A percentile compares a stretch with the other conserved stretches of the same genome.
phyloP scores from a whole-genome alignment of 805 yeast genomes.

The Saccharomycopsis sp. region DNA sequence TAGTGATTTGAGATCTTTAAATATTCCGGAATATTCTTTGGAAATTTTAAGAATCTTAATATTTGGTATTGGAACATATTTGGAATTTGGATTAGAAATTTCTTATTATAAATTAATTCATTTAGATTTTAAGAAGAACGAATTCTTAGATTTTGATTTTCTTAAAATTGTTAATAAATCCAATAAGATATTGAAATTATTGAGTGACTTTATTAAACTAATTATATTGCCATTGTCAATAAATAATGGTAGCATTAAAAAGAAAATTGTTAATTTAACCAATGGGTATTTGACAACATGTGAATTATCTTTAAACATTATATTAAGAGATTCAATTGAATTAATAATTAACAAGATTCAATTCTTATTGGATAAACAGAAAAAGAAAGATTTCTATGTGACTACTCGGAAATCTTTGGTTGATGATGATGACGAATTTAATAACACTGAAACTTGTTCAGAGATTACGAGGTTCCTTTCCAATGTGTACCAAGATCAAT shows the following conservation, averaged over 20 bases:
- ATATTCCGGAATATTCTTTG: constrained; percentile 52
- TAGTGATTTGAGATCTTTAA: constrained; percentile 62
- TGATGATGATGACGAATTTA: constrained; percentile 29
- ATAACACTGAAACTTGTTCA: constrained; percentile 68
- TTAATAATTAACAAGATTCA: constrained; percentile 45
- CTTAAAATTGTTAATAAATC: constrained; percentile 44
- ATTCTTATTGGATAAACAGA: constrained; percentile 54
- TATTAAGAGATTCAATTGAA: constrained; percentile 52
- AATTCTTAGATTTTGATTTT: constrained; percentile 37
- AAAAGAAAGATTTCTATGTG: constrained; percentile 60
- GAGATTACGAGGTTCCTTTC: constrained; percentile 49
- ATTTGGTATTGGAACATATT: constrained; percentile 65
- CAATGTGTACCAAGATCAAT: constrained; percentile 29
- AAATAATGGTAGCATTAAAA: constrained; percentile 49
- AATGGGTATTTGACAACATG: constrained; percentile 53
- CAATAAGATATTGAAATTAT: constrained; percentile 53
- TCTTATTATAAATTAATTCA: constrained; percentile 43
- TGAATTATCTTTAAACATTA: constrained; percentile 59
- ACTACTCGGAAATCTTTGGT: constrained; percentile 22
- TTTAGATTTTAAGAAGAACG: constrained; percentile 29
- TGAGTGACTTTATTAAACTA: constrained; percentile 67
- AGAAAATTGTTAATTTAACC: constrained; percentile 52
- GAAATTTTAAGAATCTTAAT: constrained; percentile 63
- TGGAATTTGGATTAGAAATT: constrained; percentile 69
- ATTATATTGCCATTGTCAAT: constrained; percentile 70